Evolutionary conservation across 352 stramenopile genomes (phyloP), one percentile per base, ranked within the genome.

Genomic region (Pythium grandisporangium): DNA sequence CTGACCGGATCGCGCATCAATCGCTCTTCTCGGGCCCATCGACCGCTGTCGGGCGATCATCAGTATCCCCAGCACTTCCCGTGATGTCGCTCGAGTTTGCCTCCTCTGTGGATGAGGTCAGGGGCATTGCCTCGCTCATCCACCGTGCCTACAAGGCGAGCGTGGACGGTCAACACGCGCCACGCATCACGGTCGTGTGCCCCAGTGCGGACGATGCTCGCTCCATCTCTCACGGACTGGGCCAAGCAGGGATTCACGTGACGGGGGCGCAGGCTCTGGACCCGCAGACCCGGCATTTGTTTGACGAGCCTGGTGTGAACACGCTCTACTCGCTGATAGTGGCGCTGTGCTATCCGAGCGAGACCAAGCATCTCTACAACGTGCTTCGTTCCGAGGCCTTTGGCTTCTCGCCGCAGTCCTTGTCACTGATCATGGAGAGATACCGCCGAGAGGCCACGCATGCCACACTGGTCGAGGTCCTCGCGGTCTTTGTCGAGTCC

Each of bases 291-390:
- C 39, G 61, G 10, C 65, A 71, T 27, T 45, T 82, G 21, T 82
- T 78, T 30, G 66, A 82, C 27, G 66, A 88, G 45, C 70, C 70
- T 17, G 58, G 69, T 16, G 69, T 85, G 6, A 81, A 80, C 34
- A 45, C 59, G 0, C 52, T 90, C 12, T 83, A 74, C 30, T 87
- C 77, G 27, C 46, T 90, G 22, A 49, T 90, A 19, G 72, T 79
- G 24, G 69, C 70, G 10, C 61, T 90, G 8, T 72, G 61, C 44
- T 79, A 54, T 29, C 73, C 77, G 1, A 84, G 61, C 29, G 73
- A 90, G 38, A 82, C 77, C 8, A 69, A 69, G 8, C 68, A 87
- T 37, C 41, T 90, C 8, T 90, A 90, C 58, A 87, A 87, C 32
- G 61, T 90, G 6, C 51, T 90, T 17, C 71, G 77, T 3, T 90